Percentiles rank a stretch among this genome's conserved stretches.
These are phyloP conservation scores for Babesia caballi DNA, from an alignment of 169 alveolate genomes.

Conservation along the genomic window DNA sequence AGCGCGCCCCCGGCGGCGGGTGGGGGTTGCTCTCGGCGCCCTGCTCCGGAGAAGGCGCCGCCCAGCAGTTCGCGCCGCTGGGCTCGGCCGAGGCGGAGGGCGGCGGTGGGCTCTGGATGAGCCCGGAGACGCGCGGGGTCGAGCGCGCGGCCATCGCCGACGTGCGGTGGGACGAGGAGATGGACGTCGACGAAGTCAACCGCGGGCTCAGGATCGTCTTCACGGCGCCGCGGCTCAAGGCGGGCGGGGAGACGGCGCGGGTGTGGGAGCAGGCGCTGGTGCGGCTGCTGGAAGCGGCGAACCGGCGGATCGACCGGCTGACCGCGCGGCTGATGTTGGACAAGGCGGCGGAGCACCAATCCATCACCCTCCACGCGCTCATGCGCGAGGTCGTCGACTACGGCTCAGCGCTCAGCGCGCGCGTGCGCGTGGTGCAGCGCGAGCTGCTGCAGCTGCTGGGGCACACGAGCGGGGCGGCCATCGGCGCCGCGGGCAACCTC, in stretches of 20 bases:
- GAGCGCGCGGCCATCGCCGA: not conserved
- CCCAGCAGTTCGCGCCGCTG: not conserved
- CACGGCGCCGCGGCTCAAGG: slow-evolving; percentile 9
- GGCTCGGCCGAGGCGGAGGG: not conserved
- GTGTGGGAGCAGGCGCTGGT: slow-evolving; percentile 28
- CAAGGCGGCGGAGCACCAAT: not conserved
- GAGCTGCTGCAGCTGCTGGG: slow-evolving; percentile 15
- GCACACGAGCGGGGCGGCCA: not conserved
- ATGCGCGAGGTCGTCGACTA: slow-evolving; percentile 19
- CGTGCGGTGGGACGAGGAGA: slow-evolving; percentile 6
- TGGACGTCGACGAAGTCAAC: slow-evolving; percentile 3
- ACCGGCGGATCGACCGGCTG: slow-evolving; percentile 1
- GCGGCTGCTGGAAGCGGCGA: slow-evolving; percentile 18
- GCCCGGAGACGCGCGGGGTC: not conserved
- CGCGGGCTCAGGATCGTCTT: slow-evolving; percentile 8
- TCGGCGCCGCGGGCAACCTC: not conserved
- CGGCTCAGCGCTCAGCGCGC: slow-evolving; percentile 39
- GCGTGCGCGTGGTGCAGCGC: slow-evolving; percentile 24
- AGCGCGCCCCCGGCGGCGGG: not conserved
- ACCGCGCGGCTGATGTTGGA: not conserved
- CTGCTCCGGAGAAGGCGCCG: not conserved
- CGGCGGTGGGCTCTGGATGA: not conserved
- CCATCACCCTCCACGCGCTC: slow-evolving; percentile 2
- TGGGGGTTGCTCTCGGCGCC: not conserved
- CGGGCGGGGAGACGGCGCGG: not conserved